These are phyloP conservation scores for Vanrija sp. DNA, from an alignment of 1,284 basidiomycete species.

Conservation along the genomic window DNA sequence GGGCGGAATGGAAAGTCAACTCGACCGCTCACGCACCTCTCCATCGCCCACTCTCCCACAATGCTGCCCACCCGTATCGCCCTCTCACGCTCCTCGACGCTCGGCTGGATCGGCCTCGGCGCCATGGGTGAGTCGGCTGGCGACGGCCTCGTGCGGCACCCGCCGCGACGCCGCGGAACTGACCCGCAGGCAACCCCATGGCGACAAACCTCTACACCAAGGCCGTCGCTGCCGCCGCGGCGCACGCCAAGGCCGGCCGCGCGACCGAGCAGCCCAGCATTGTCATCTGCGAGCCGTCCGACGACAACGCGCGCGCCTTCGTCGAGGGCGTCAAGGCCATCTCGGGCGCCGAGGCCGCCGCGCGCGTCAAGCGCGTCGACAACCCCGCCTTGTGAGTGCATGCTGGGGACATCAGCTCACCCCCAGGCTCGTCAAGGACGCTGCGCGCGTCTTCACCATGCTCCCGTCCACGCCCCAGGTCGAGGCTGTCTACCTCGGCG, in stretches of 20 bases:
- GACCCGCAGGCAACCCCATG: constrained; percentile 38
- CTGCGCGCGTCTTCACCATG: constrained; percentile 52
- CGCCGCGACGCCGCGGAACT: background rate
- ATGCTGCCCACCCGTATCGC: constrained; percentile 30
- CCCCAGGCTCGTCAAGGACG: constrained; percentile 45
- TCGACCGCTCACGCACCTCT: background rate
- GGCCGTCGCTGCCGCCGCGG: constrained; percentile 24
- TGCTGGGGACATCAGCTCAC: background rate
- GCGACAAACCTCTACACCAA: constrained; percentile 46
- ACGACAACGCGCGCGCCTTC: constrained; percentile 29
- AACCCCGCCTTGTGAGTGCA: constrained; percentile 11
- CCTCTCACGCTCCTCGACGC: constrained; percentile 29
- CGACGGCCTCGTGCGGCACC: background rate
- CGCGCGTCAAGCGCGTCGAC: constrained; percentile 10
- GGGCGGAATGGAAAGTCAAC: too few species aligned
- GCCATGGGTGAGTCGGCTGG: constrained; percentile 37
- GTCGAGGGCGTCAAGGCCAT: constrained; percentile 10
- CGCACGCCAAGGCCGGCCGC: background rate
- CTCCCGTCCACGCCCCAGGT: constrained; percentile 52
- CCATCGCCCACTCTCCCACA: background rate
- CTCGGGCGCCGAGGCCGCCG: constrained; percentile 11
- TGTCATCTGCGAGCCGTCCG: constrained; percentile 43
- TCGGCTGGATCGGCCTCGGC: constrained; percentile 46
- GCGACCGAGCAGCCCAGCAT: constrained; percentile 21
- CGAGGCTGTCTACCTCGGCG: constrained; percentile 47